These are phyloP conservation scores for Nasturtium officinale DNA, from an alignment of 345 rosid genomes.

Conservation along the genomic window DNA sequence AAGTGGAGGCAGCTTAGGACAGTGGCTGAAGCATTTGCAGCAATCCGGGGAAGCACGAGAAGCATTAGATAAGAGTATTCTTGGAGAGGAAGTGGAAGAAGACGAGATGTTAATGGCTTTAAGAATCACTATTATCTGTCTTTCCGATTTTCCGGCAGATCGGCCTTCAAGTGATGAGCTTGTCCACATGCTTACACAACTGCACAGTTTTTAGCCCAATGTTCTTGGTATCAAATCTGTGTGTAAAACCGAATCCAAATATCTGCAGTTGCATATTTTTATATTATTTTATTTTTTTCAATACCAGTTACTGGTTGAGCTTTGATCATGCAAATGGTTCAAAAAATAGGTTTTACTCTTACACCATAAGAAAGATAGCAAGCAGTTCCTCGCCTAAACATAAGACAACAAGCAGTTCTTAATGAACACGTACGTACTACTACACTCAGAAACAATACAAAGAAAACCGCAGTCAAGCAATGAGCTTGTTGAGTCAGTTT, in stretches of 20 bases:
- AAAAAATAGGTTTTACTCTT: constrained; percentile 18
- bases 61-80: constrained; percentile 78
- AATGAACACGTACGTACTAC: constrained; percentile 1
- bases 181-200: constrained; percentile 87
- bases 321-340: constrained; percentile 28
- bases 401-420: constrained; percentile 19
- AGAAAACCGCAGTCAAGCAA: constrained; percentile 11
- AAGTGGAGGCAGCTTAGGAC: constrained; percentile 64
- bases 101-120: constrained; percentile 97
- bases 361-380: constrained; percentile 20
- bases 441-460: constrained; percentile 32
- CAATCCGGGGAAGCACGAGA: constrained; percentile 83
- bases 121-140: constrained; percentile 82
- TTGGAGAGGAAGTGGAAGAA: constrained; percentile 93
- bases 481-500: constrained; percentile 23
- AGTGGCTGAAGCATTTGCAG: constrained; percentile 87
- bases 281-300: background rate
- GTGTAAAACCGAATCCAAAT: constrained; percentile 6
- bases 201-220: constrained; percentile 71
- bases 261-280: constrained; percentile 17
- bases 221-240: constrained; percentile 23
- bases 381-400: constrained; percentile 10
- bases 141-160: constrained; percentile 85
- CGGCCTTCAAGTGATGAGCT: constrained; percentile 96
- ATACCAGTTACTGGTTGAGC: background rate